A percentile compares a stretch with the other conserved stretches of the same genome.
These are phyloP conservation scores for Alternaria postmessia DNA, from an alignment of 2,329 filamentous ascomycete species.

Conservation along the genomic window DNA sequence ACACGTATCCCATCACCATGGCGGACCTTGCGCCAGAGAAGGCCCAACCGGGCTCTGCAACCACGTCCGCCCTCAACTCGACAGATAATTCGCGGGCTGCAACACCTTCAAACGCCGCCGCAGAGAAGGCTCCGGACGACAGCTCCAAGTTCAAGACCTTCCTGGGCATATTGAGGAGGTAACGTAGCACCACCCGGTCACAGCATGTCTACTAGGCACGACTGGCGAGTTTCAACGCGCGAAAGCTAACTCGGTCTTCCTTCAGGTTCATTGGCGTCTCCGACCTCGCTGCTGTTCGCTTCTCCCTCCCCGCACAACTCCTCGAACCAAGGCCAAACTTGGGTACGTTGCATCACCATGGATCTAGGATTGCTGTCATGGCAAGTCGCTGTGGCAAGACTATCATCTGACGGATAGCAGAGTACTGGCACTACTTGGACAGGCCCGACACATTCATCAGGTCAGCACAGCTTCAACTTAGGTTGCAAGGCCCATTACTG, in stretches of 20 bases:
- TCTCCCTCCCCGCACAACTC: conserved; percentile 93
- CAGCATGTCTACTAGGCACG: background rate
- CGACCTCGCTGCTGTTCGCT: conserved; percentile 93
- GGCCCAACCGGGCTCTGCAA: conserved; percentile 35
- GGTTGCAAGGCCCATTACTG: conserved; percentile 37
- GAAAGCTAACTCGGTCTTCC: conserved; percentile 21
- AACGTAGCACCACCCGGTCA: conserved; percentile 38
- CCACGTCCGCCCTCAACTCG: conserved; percentile 43
- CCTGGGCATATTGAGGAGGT: conserved; percentile 87
- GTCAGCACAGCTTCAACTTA: conserved; percentile 48
- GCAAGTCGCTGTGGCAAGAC: conserved; percentile 1
- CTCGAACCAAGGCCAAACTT: conserved; percentile 96
- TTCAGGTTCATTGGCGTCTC: conserved; percentile 91
- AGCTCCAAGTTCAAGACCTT: conserved; percentile 90
- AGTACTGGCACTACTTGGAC: conserved; percentile 99
- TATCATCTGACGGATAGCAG: conserved; percentile 55
- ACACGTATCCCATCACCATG: conserved; percentile 30
- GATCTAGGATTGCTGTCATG: background rate
- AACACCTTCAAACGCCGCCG: conserved; percentile 44
- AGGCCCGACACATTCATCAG: conserved; percentile 86
- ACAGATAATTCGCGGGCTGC: conserved; percentile 47
- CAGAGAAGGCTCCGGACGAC: conserved; percentile 73
- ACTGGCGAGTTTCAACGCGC: conserved; percentile 5
- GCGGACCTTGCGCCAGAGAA: conserved; percentile 43
- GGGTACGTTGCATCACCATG: conserved; percentile 55